Evolutionary conservation across 441 rosid genomes (phyloP).

Genomic region (Kokia cookei): DNA sequence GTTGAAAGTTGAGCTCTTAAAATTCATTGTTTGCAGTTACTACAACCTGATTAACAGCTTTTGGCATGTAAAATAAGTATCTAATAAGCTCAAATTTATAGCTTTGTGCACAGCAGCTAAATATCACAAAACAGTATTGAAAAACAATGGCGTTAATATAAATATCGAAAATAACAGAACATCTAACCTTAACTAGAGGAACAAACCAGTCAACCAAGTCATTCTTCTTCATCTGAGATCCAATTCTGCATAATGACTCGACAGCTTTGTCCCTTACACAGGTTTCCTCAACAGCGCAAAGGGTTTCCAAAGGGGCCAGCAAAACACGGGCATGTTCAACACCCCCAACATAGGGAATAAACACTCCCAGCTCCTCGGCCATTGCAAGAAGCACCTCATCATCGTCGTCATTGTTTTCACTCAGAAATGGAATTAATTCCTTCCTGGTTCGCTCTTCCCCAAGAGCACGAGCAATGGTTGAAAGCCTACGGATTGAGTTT

Average conservation of each 20-base stretch:
- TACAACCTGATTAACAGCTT: not conserved
- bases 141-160: not conserved
- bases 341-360: constrained; percentile 84
- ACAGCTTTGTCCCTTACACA: constrained; percentile 90
- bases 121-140: not conserved
- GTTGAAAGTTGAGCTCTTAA: not conserved
- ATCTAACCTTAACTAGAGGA: constrained; percentile 72
- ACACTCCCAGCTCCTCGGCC: constrained; percentile 88
- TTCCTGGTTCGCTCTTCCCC: constrained; percentile 86
- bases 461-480: constrained; percentile 90
- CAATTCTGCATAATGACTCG: constrained; percentile 74
- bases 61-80: not conserved
- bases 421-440: constrained; percentile 79
- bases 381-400: constrained; percentile 86
- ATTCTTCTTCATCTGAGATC: constrained; percentile 77
- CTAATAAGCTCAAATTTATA: not conserved
- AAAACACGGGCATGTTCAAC: constrained; percentile 67
- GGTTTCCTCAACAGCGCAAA: constrained; percentile 79
- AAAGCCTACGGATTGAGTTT: constrained; percentile 72
- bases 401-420: constrained; percentile 91
- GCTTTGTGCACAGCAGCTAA: not conserved
- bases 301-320: constrained; percentile 78
- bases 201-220: constrained; percentile 73
- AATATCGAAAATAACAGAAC: not conserved
- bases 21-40: not conserved